Base-by-base conservation (phyloP, 345 rosid species). In the Gossypium raimondii region DNA sequence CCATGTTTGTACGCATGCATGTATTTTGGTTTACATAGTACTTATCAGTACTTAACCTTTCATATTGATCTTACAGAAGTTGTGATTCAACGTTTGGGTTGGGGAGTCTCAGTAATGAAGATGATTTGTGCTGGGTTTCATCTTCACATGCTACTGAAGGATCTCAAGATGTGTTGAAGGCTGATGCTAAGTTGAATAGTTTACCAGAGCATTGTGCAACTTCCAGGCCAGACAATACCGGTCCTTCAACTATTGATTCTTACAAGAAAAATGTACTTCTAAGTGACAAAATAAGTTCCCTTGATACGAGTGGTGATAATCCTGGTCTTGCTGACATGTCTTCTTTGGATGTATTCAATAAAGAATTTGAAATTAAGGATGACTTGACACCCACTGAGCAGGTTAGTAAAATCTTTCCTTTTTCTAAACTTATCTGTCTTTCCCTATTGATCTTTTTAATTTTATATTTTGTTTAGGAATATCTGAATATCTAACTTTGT, bases 11-110 rank as follows among this genome's bases (percentile, higher is more conserved):
- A 16, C 47, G 14, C 66, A 13, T 45, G 52, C 2, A 41, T 43
- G n/a, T 20, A 56, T 59, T 25, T 13, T 29, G 11, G 38, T 14
- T 58, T 13, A 48, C 7, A 22, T 17, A 25, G 24, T 51, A 16
- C 14, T 34, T 29, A 51, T 6, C 41, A 9, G 6, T 51, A 51
- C 73, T 69, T 9, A 55, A 55, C 34, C 62, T 17, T 48, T 73
- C 43, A 69, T 9, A 66, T 74, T 67, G 34, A 67, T 73, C 69
- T 81, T 78, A 76, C 92, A 93, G 98, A 81, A 87, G 79, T 75
- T 93, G 98, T 78, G 95, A 93, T 79, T 85, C 97, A 34, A 81
- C 93, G 47, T 91, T 90, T 79, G 94, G 90, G 50, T 68, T 91
- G 81, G 92, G 84, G 58, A 84, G 87, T 77, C 86, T 91, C 50